Evolutionary conservation across 768 basidiomycete genomes (phyloP), one percentile per base, ranked within the genome.

Genomic region (Lactarius hatsudake): DNA sequence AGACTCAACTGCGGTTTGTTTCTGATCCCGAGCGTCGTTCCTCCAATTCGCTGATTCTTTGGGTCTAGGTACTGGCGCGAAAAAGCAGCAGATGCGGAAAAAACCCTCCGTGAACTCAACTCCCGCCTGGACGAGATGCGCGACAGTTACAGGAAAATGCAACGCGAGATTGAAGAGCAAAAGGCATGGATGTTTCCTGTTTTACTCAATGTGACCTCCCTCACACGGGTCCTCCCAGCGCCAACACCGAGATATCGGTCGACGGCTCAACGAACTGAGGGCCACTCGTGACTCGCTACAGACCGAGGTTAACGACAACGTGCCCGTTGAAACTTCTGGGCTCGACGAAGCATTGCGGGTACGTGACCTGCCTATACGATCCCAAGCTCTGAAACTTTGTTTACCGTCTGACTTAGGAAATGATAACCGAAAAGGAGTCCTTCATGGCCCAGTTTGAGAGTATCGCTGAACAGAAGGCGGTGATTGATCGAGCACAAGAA

Each of bases 231-330:
- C 9, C 20, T 34, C 63, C 15, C 36, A 74, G 74, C 30, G 61
- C 51, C 17, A 43, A 55, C 66, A 65, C 32, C 54, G 53, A 38
- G 32, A 54, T 26, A 57, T 70, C 4, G 48, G 61, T 28, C 56
- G 65, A 9, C 67, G 63, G 5, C 34, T 72, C 32, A 62, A 61
- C 38, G 43, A 57, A 9, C 57, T 74, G 36, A 86, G 80, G 73
- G 40, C 67, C 8, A 71, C 68, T 2, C 75, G 84, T 48, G 71
- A 73, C 36, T 76, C 76, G 26, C 73, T 90, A 20, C 83, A 87
- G 68, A 78, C 82, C 42, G 88, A 89, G 68, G 81, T 82, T 15
- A 89, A 88, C 64, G 88, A 90, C 23, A 88, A 90, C 15, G 78
- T 89, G 74, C 88, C 90, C 2, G 84, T 83, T 8, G 82, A 83